Conservation (phyloP, 495 filamentous ascomycete species). For the Friedmanniomyces simplex region DNA sequence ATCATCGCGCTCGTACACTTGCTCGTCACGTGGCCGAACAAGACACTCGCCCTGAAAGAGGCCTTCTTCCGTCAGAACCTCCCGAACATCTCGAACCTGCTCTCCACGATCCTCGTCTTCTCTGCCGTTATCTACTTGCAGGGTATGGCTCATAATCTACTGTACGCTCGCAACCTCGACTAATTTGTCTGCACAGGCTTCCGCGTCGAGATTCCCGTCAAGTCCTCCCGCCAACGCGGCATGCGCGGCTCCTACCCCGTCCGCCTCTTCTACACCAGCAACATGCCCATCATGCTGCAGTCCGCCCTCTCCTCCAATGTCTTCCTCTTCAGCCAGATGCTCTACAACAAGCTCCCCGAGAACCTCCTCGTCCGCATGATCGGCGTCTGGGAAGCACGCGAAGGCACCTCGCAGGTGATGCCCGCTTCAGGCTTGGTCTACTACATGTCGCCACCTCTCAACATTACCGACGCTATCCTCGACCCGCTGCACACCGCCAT, state of each 20-base stretch:
- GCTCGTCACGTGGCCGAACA: constrained; percentile 95
- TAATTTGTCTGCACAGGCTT: constrained; percentile 48
- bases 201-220: constrained; percentile 99
- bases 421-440: constrained; percentile 88
- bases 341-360: constrained; percentile 96
- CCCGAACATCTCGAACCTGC: constrained; percentile 98
- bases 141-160: constrained; percentile 15
- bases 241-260: constrained; percentile 77
- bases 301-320: constrained; percentile 96
- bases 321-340: constrained; percentile 97
- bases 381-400: constrained; percentile 96
- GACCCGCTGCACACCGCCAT: constrained; percentile 95
- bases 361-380: constrained; percentile 94
- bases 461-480: constrained; percentile 90
- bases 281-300: constrained; percentile 99
- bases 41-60: constrained; percentile 91
- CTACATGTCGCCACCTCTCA: constrained; percentile 98
- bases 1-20: constrained; percentile 98
- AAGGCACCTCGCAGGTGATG: constrained; percentile 90
- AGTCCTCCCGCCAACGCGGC: constrained; percentile 96
- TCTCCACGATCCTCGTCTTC: constrained; percentile 89
- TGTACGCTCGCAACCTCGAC: background rate
- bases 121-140: constrained; percentile 98
- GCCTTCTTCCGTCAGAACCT: constrained; percentile 99
- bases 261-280: constrained; percentile 77